Percentiles rank a stretch among this genome's conserved stretches.
phyloP scores from a whole-genome alignment of 2,329 filamentous ascomycete genomes.

The Verticillium nubilum region DNA sequence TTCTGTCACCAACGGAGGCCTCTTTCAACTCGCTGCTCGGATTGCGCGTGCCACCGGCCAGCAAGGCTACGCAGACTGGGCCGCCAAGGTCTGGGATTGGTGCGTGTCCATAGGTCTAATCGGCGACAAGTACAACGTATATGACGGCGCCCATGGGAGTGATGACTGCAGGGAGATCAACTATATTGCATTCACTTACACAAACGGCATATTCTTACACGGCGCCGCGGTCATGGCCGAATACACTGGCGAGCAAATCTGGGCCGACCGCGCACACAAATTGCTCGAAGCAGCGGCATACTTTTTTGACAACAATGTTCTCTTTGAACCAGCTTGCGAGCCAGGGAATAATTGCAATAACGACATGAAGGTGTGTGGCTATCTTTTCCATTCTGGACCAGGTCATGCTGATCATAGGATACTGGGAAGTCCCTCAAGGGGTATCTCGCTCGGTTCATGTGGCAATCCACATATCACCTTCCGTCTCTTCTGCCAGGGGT shows the following conservation, averaged over 20 bases:
- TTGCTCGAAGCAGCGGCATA: constrained; percentile 42
- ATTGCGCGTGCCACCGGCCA: constrained; percentile 66
- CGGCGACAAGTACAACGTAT: constrained; percentile 48
- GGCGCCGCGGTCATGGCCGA: constrained; percentile 61
- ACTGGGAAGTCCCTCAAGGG: constrained; percentile 61
- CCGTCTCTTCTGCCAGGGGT: constrained; percentile 46
- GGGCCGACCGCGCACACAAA: constrained; percentile 46
- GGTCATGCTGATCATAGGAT: neutral
- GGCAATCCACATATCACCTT: constrained; percentile 49
- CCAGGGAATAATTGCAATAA: constrained; percentile 47
- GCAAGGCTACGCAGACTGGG: constrained; percentile 61
- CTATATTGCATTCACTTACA: constrained; percentile 58
- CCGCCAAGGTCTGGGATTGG: constrained; percentile 63
- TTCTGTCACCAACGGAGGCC: constrained; percentile 72
- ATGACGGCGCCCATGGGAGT: constrained; percentile 54
- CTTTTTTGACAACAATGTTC: constrained; percentile 48
- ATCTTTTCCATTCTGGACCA: neutral
- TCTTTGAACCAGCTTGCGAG: constrained; percentile 66
- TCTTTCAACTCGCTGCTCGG: constrained; percentile 76
- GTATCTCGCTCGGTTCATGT: constrained; percentile 61
- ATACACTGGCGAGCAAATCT: constrained; percentile 45
- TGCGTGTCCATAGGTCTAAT: constrained; percentile 51
- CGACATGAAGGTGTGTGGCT: constrained; percentile 43
- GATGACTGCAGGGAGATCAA: constrained; percentile 49
- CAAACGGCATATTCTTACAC: constrained; percentile 59